Evolutionary conservation across 805 yeast genomes (phyloP), one percentile per base, ranked within the genome.

Genomic region (Kodamaea hsintzibuensis): DNA sequence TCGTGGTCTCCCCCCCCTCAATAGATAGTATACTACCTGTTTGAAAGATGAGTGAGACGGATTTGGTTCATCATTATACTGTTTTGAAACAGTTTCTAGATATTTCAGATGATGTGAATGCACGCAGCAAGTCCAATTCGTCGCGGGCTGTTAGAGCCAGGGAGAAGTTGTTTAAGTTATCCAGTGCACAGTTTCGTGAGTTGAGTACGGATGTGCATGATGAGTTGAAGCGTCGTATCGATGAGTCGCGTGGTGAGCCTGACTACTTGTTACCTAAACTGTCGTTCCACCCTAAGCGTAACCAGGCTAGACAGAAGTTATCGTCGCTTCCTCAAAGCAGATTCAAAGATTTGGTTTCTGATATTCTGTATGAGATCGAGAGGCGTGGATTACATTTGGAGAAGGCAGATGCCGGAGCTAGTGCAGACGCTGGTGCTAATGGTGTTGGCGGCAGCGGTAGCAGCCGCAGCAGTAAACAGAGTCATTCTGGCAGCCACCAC

Each of bases 141-240:
- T 68, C 81, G n/a, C 63, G 95, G 55, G 92, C 92, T 4, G 84
- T 82, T 40, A 85, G 89, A 65, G 97, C 97, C 2, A 79, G 97
- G 60, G 91, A 88, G 59, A 91, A 93, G 70, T 79, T 93, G 48
- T 78, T 88, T 57, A 91, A 89, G 64, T 79, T 96, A 52, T 86
- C 96, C 1, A 76, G 80, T 30, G 83, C 86, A 7, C 99, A 96
- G 70, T 91, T 95, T 66, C 79, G 81, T 56, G 99, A 95, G 68
- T 81, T 95, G 55, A 84, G 96, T 60, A 91, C 97, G 2, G 99
- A 95, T 68, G 98, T 95, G 10, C 88, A 85, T 67, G 99, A 95
- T 70, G 99, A 95, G 70, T 75, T 95, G 56, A 83, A 84, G 62
- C 82, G 99, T 64, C 80, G 99, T 58, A 80, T 82, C 42, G 82